phyloP scores from a whole-genome alignment of 768 basidiomycete genomes.

The Boletus insuetus region DNA sequence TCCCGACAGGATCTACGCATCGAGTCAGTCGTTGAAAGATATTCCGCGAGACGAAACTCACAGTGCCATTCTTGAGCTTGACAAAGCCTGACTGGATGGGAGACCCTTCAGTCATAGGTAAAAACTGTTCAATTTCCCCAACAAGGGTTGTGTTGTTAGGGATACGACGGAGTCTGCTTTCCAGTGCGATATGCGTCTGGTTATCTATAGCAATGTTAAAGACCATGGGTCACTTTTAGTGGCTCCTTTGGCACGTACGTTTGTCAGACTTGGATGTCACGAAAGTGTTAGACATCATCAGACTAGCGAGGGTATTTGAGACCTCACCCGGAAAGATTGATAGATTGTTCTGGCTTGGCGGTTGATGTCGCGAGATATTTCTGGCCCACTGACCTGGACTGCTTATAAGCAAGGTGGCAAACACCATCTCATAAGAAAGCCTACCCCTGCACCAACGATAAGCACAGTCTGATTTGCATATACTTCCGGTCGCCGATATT shows the following conservation, averaged over 20 bases:
- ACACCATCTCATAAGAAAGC: neutral
- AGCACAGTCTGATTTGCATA: constrained; percentile 39
- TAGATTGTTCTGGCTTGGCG: constrained; percentile 6
- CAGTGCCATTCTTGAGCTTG: constrained; percentile 16
- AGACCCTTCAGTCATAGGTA: constrained; percentile 1
- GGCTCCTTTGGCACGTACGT: neutral
- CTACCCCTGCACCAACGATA: constrained; percentile 35
- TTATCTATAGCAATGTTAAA: neutral
- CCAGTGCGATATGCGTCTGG: neutral
- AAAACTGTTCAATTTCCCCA: constrained; percentile 14
- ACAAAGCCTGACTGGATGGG: constrained; percentile 14
- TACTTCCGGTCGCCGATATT: constrained; percentile 40
- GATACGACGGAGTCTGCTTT: neutral
- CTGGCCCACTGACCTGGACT: constrained; percentile 2
- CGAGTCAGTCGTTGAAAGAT: neutral
- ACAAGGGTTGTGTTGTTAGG: constrained; percentile 10
- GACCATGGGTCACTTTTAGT: neutral
- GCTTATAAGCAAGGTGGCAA: neutral
- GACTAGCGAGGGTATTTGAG: neutral
- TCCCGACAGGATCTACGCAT: neutral
- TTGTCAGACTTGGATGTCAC: constrained; percentile 1
- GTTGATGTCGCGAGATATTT: constrained; percentile 16
- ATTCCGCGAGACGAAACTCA: neutral
- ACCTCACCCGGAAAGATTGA: constrained; percentile 12
- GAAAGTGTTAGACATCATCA: neutral